A percentile compares a stretch with the other conserved stretches of the same genome.
phyloP scores from a whole-genome alignment of 2,329 filamentous ascomycete genomes.

The Calonectria ilicicola region DNA sequence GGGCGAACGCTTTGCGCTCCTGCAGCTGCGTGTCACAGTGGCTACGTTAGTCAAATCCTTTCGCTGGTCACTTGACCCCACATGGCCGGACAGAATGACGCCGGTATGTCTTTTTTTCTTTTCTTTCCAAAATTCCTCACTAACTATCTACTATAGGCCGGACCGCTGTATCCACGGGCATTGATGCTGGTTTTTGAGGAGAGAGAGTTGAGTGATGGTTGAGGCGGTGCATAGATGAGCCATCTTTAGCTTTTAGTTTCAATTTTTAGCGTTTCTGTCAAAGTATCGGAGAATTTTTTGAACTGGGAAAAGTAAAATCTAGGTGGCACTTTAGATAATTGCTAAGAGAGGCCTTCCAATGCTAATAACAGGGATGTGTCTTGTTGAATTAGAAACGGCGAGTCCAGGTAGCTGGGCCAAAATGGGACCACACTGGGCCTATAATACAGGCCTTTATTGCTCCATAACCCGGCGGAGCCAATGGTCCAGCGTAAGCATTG shows the following conservation, averaged over 20 bases:
- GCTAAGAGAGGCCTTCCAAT: neutral
- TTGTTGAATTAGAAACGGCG: neutral
- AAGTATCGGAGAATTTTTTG: neutral
- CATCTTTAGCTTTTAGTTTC: neutral
- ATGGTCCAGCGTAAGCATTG: neutral
- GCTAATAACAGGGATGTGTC: neutral
- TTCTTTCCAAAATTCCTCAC: neutral
- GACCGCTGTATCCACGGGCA: neutral
- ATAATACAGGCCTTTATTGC: neutral
- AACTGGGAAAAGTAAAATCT: neutral
- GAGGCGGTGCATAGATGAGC: neutral
- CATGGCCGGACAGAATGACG: neutral
- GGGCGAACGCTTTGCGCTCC: conserved; percentile 43
- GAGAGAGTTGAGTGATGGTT: neutral
- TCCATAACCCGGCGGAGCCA: neutral
- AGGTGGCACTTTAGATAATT: neutral
- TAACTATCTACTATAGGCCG: neutral
- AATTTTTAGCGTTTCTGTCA: no score
- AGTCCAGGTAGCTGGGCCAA: neutral
- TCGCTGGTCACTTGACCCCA: conserved; percentile 1
- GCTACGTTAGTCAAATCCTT: neutral
- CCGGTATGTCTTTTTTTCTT: neutral
- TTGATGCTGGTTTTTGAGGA: neutral
- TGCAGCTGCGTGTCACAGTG: neutral
- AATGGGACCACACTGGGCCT: neutral